phyloP scores from a whole-genome alignment of 2,329 filamentous ascomycete species.

The Claviceps citrina region DNA sequence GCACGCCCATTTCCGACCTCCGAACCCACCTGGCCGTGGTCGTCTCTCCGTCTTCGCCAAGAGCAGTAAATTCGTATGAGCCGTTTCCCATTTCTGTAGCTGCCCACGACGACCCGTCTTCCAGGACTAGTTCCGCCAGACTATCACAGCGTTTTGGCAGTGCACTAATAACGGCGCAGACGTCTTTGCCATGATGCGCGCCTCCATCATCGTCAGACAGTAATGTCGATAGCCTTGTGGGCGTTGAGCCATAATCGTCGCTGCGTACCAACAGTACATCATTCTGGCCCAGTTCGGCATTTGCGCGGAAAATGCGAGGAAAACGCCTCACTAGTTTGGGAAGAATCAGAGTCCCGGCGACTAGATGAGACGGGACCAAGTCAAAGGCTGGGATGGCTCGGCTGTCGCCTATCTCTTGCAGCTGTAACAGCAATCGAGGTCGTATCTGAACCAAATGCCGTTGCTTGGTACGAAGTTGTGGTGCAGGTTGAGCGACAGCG shows the following conservation, averaged over 20 bases:
- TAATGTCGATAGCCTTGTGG: conserved; percentile 13
- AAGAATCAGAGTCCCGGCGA: conserved; percentile 39
- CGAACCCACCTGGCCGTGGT: conserved; percentile 57
- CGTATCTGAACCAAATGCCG: conserved; percentile 51
- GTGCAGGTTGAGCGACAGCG: conserved; percentile 51
- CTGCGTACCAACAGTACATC: conserved; percentile 59
- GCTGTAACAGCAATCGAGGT: conserved; percentile 53
- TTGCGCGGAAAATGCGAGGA: conserved; percentile 47
- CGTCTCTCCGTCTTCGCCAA: conserved; percentile 40
- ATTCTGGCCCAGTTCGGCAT: conserved; percentile 47
- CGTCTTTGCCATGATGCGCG: conserved; percentile 30
- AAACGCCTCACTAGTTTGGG: conserved; percentile 45
- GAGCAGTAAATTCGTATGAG: conserved; percentile 50
- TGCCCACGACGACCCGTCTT: conserved; percentile 45
- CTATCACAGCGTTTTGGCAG: conserved; percentile 33
- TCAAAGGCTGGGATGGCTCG: conserved; percentile 56
- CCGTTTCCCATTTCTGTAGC: conserved; percentile 37
- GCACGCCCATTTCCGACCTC: conserved; percentile 16
- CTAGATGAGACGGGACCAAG: conserved; percentile 52
- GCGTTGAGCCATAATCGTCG: conserved; percentile 41
- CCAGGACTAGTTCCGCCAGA: conserved; percentile 49
- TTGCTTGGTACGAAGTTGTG: conserved; percentile 43
- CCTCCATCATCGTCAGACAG: conserved; percentile 30
- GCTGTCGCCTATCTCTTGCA: conserved; percentile 48
- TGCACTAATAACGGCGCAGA: conserved; percentile 56